Percentiles rank a stretch among this genome's conserved stretches.
phyloP scores from a whole-genome alignment of 2,329 filamentous ascomycete species.

The Didymella sp. region DNA sequence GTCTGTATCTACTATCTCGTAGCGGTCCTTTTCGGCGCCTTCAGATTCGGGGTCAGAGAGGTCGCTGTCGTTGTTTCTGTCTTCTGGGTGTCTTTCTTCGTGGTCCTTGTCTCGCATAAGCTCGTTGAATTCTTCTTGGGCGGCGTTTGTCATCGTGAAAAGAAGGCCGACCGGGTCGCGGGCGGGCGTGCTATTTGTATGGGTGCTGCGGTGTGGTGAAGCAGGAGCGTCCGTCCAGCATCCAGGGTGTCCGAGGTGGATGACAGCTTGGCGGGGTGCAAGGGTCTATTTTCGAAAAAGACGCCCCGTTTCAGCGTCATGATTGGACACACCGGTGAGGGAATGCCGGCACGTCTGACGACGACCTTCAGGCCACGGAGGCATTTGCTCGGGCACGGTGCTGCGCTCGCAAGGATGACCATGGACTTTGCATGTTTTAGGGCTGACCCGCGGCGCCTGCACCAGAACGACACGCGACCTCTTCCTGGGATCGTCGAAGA shows the following conservation, averaged over 20 bases:
- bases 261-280: conserved; percentile 25
- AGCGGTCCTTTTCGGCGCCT: conserved; percentile 57
- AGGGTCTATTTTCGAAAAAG: conserved; percentile 19
- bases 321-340: conserved; percentile 32
- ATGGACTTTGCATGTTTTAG: conserved; percentile 18
- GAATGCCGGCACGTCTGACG: conserved; percentile 16
- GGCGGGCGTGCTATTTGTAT: conserved; percentile 18
- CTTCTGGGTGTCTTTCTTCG: conserved; percentile 57
- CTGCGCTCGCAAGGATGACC: conserved; percentile 7
- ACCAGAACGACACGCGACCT: conserved; percentile 25
- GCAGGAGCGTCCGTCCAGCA: conserved; percentile 12
- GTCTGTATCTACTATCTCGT: conserved; percentile 65
- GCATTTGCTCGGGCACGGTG: conserved; percentile 11
- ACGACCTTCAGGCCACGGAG: conserved; percentile 14
- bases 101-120: conserved; percentile 57
- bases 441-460: conserved; percentile 19
- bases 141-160: conserved; percentile 53
- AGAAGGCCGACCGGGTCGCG: conserved; percentile 18
- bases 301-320: conserved; percentile 22
- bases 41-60: conserved; percentile 64
- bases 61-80: conserved; percentile 65
- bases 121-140: conserved; percentile 61
- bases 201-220: conserved; percentile 20
- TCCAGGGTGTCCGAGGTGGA: conserved; percentile 14
- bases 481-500: conserved; percentile 24